phyloP scores from a whole-genome alignment of 2,329 filamentous ascomycete genomes.

The Ophiostoma ulmi region DNA sequence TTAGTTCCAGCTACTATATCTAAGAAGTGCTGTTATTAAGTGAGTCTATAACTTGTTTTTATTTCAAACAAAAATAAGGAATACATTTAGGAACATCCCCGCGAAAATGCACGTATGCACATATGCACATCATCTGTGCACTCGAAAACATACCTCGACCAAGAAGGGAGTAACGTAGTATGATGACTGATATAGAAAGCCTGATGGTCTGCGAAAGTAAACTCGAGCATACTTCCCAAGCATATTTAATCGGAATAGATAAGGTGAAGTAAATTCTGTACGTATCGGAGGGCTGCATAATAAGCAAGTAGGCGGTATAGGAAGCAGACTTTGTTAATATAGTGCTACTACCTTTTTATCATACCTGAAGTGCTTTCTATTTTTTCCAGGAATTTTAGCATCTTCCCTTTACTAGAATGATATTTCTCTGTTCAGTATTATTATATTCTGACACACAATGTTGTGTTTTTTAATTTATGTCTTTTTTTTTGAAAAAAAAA shows the following conservation, averaged over 20 bases:
- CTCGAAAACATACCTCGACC: background rate
- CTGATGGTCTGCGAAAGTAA: background rate
- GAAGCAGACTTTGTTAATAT: background rate
- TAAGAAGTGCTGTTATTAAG: background rate
- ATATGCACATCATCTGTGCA: conserved; percentile 8
- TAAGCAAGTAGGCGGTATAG: background rate
- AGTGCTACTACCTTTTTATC: no score
- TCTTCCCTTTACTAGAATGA: no score
- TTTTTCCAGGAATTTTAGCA: no score
- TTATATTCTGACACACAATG: no score
- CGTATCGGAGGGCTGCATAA: background rate
- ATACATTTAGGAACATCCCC: background rate
- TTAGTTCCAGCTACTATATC: background rate
- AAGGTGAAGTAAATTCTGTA: background rate
- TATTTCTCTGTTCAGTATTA: no score
- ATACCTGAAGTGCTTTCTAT: no score
- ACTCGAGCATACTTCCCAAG: background rate
- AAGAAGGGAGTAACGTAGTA: background rate
- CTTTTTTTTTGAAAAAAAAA: background rate
- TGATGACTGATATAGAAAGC: background rate
- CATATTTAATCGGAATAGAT: background rate
- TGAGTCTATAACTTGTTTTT: background rate
- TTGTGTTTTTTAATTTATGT: no score
- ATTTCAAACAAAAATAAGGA: background rate
- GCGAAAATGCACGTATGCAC: background rate